Evolutionary conservation across 1,139 yeast genomes (phyloP).

Genomic region (Arxiozyma telluris): DNA sequence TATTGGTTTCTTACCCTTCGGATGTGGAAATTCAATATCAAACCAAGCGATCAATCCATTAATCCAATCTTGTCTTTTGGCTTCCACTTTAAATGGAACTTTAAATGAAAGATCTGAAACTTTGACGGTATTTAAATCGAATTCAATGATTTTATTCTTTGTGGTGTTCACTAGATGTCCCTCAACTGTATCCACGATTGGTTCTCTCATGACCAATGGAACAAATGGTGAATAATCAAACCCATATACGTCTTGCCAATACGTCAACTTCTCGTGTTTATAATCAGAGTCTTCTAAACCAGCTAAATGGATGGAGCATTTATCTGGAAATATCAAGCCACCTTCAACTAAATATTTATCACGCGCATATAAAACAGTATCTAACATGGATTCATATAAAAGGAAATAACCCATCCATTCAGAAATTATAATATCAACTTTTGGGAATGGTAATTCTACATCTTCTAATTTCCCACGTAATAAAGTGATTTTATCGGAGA

Average conservation of each 20-base stretch:
- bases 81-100: constrained; percentile 56
- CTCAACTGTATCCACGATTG: constrained; percentile 89
- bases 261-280: constrained; percentile 85
- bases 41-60: constrained; percentile 94
- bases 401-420: constrained; percentile 99
- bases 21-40: constrained; percentile 75
- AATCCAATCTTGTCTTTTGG: constrained; percentile 69
- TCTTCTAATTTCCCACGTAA: constrained; percentile 94
- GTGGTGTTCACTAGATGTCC: constrained; percentile 67
- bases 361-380: constrained; percentile 89
- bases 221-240: constrained; percentile 76
- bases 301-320: constrained; percentile 82
- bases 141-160: constrained; percentile 60
- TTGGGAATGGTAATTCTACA: constrained; percentile 63
- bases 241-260: constrained; percentile 96
- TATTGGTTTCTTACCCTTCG: constrained; percentile 45
- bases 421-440: constrained; percentile 90
- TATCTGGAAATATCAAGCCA: constrained; percentile 93
- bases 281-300: constrained; percentile 93
- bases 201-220: constrained; percentile 80
- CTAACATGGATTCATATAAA: constrained; percentile 94
- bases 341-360: constrained; percentile 80
- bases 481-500: constrained; percentile 77
- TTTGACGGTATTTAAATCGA: constrained; percentile 83
- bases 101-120: constrained; percentile 75